Conservation (phyloP, 2,329 filamentous ascomycete species). For the Beauveria varroae region DNA sequence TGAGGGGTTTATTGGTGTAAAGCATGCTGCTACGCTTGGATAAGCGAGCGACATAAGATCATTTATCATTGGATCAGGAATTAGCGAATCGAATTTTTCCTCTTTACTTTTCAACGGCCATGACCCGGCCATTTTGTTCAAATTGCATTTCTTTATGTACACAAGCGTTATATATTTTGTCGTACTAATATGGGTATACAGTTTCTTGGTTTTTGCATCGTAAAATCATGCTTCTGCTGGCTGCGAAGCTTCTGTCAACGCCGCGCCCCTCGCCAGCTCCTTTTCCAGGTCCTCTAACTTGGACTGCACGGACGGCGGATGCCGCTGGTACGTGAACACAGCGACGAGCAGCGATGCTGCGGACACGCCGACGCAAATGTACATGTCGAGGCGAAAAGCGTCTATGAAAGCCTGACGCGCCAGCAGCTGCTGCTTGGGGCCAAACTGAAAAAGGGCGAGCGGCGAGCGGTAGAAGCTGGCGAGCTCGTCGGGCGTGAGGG, state of each 20-base stretch:
- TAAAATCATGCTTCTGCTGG: neutral
- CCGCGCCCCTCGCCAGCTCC: slow-evolving; percentile 7
- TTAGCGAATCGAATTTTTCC: slow-evolving; percentile 4
- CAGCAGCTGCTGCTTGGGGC: slow-evolving; percentile 10
- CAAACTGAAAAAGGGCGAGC: slow-evolving; percentile 12
- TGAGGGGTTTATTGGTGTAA: neutral
- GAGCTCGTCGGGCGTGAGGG: slow-evolving; percentile 14
- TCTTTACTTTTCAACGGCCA: neutral
- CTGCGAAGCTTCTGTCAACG: neutral
- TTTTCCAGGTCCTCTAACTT: slow-evolving; percentile 19
- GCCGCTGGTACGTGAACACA: slow-evolving; percentile 16
- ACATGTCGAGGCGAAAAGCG: slow-evolving; percentile 16
- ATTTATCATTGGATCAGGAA: neutral
- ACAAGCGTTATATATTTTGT: neutral
- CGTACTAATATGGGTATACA: neutral
- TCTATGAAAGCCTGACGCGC: slow-evolving; percentile 15
- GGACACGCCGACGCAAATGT: slow-evolving; percentile 16
- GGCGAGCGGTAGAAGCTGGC: slow-evolving; percentile 16
- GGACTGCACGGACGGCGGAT: slow-evolving; percentile 16
- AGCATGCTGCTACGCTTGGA: neutral
- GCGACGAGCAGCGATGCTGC: slow-evolving; percentile 11
- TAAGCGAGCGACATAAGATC: neutral
- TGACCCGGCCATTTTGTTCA: neutral
- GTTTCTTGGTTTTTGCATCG: neutral
- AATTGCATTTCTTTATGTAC: neutral